These are phyloP conservation scores for Zygotorulaspora danielsina DNA, from an alignment of 805 yeast species.

Conservation along the genomic window DNA sequence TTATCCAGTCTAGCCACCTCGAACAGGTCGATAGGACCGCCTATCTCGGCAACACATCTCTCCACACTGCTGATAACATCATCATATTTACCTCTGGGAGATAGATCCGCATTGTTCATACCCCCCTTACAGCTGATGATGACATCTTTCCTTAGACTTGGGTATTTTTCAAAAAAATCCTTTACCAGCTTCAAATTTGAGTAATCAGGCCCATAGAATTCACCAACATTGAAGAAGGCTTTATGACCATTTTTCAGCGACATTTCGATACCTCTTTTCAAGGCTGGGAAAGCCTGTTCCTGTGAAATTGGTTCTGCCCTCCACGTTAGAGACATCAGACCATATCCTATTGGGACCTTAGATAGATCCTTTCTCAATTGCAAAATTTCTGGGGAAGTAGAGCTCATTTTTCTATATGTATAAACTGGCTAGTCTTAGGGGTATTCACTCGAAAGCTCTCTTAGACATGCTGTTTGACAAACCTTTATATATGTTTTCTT, in stretches of 20 bases:
- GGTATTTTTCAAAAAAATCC: constrained; percentile 53
- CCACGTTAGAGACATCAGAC: constrained; percentile 82
- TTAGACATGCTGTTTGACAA: too few species aligned
- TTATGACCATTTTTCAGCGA: constrained; percentile 33
- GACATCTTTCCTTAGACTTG: constrained; percentile 53
- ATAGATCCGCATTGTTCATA: constrained; percentile 33
- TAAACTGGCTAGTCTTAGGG: background rate
- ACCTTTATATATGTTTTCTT: too few species aligned
- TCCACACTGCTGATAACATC: constrained; percentile 47
- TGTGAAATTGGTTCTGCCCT: constrained; percentile 51
- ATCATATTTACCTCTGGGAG: constrained; percentile 51
- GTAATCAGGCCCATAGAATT: constrained; percentile 61
- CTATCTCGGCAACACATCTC: constrained; percentile 38
- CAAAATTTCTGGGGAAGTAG: constrained; percentile 16
- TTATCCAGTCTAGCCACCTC: constrained; percentile 71
- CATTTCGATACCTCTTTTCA: constrained; percentile 48
- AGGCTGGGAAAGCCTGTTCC: constrained; percentile 48
- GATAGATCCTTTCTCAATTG: constrained; percentile 20
- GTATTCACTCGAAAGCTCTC: too few species aligned
- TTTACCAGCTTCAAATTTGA: constrained; percentile 54
- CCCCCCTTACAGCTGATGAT: constrained; percentile 70
- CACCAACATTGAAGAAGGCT: constrained; percentile 68
- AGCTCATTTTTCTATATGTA: constrained; percentile 4
- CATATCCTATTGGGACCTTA: constrained; percentile 49
- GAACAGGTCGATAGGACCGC: constrained; percentile 55